Evolutionary conservation across 805 yeast genomes (phyloP), one percentile per base, ranked within the genome.

Genomic region (Candida ascalaphidarum): DNA sequence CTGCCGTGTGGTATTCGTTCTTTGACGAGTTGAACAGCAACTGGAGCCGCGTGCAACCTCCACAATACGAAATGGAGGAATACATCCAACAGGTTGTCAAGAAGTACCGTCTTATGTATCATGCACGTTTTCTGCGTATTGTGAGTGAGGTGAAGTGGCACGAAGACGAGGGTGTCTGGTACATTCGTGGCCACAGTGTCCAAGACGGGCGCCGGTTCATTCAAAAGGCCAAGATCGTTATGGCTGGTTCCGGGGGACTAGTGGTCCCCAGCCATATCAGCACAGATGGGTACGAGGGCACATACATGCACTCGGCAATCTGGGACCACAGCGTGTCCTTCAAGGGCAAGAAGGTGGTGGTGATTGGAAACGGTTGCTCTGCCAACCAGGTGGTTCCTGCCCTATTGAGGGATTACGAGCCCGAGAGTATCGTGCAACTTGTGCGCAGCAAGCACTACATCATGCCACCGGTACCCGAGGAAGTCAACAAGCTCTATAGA

Each of bases 331-430:
- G 38, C 8, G 55, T 55, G 8, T 43, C 47, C 12, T 44, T 61
- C 33, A 46, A 54, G 30, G 48, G 41, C 19, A 61, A 61, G 33
- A 44, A 50, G 9, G 63, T 61, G 9, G 46, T 57, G 5, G 65
- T 60, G 9, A 40, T 61, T 17, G 68, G 68, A 11, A 58, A 58
- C 38, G 68, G 68, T 2, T 61, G 68, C 31, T 58, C 65, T 4
- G 66, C 65, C 2, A 54, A 51, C 14, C 66, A 61, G 34, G 44
- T 60, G n/a, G 39, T 61, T 11, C 66, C 68, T 6, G 55, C 54
- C 1, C 32, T 61, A 17, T 39, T 61, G 36, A 48, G 46, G 23
- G 44, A 48, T 8, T 39, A 44, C 31, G 43, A 39, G 3, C 51
- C 46, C 9, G 35, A 46, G 29, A 36, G 48, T 4, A 39, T 61